Base-by-base conservation (phyloP, 2,329 filamentous ascomycete species). In the Talaromyces sp. region DNA sequence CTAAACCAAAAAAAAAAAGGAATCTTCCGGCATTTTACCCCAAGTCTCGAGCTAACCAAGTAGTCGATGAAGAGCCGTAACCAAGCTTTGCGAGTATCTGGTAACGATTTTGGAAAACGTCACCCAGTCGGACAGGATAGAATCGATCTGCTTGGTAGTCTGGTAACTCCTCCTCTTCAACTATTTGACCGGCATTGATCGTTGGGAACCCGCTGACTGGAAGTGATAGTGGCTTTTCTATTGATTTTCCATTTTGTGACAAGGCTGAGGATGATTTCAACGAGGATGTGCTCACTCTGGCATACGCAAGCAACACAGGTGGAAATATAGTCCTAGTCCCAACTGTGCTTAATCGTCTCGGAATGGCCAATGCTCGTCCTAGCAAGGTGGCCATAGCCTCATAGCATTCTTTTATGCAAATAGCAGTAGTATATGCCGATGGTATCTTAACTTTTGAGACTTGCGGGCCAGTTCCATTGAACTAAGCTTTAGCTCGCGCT, bases 11-110 rank as follows among this genome's bases (percentile, higher is more conserved):
- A 40, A 8, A 16, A 28, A 30, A 40, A 8, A 36, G 6, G 33
- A 52, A 63, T 16, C 8, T 12, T 7, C 33, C 33, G 7, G 33
- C 33, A 8, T 55, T 55, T 18, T 54, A 54, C 33, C 14, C 40
- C 10, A 62, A 33, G 56, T 71, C 68, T 36, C 65, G 64, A 12
- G 68, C 74, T 62, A 77, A 71, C 76, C 74, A 78, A 4, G 64
- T 69, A 1, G 72, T 77, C 31, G 73, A 78, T 10, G 59, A 72
- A 47, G 70, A 55, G 60, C 74, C 74, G 67, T 68, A 77, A 50
- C 74, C 73, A 6, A 76, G 61, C 63, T 77, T 77, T 1, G 70
- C 71, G 12, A 76, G 59, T 12, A 76, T 63, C 60, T 75, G 70
- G 62, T 76, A 77, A n/a, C 66, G 66, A 0, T 68, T 56, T 30